phyloP scores from a whole-genome alignment of 768 basidiomycete species.

The Russula emetica region DNA sequence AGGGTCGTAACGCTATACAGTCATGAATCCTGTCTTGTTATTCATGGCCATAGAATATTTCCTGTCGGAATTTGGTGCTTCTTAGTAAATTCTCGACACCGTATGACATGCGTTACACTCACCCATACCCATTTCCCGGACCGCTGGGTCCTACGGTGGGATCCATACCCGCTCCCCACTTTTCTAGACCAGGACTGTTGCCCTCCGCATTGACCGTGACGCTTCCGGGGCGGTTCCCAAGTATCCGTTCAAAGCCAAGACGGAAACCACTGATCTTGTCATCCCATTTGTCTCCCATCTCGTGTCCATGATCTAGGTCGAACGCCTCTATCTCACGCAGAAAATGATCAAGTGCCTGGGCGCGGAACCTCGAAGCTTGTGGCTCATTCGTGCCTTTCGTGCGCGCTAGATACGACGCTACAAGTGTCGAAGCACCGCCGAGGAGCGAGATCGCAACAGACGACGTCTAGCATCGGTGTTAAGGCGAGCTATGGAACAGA shows the following conservation, averaged over 20 bases:
- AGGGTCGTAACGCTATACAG: neutral
- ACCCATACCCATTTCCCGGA: conserved; percentile 6
- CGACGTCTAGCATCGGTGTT: conserved; percentile 32
- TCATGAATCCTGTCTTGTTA: neutral
- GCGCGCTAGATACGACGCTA: conserved; percentile 69
- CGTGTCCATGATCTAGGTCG: conserved; percentile 49
- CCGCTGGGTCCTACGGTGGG: neutral
- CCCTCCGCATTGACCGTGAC: conserved; percentile 7
- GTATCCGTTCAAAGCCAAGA: conserved; percentile 44
- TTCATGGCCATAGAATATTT: conserved; percentile 6
- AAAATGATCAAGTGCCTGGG: conserved; percentile 62
- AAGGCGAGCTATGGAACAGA: neutral
- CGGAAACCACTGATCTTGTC: conserved; percentile 36
- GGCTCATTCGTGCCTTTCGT: conserved; percentile 68
- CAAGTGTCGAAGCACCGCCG: conserved; percentile 61
- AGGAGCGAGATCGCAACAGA: conserved; percentile 41
- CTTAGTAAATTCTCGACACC: neutral
- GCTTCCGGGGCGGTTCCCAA: conserved; percentile 38
- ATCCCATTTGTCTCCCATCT: conserved; percentile 37
- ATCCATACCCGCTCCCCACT: neutral
- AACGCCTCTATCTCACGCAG: conserved; percentile 59
- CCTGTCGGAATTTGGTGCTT: neutral
- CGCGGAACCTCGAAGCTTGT: conserved; percentile 52
- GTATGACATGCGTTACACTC: neutral
- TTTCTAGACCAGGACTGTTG: neutral